Percentiles rank a stretch among this genome's conserved stretches.
Conservation (phyloP, 257 asterid species). For the Euphrasia confusa region DNA sequence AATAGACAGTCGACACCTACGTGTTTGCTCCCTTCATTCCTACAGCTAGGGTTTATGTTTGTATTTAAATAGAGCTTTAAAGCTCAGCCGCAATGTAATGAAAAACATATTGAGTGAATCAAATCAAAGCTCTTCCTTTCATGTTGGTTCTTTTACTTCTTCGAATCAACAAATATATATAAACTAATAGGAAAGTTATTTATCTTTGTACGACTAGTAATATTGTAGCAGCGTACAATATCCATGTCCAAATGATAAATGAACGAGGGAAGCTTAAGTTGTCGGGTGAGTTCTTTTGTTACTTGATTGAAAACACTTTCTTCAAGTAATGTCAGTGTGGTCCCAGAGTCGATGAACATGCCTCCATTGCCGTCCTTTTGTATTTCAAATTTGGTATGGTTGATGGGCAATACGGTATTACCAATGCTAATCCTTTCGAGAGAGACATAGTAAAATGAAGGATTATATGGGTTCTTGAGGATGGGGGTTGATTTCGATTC, state of each 20-base stretch:
- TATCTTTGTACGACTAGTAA: slow-evolving; percentile 22
- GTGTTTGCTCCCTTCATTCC: too few species aligned
- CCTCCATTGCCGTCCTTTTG: slow-evolving; percentile 42
- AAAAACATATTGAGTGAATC: too few species aligned
- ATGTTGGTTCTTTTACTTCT: too few species aligned
- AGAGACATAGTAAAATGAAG: slow-evolving; percentile 40
- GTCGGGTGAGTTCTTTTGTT: slow-evolving; percentile 25
- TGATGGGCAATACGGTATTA: slow-evolving; percentile 28
- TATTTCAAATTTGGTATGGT: slow-evolving; percentile 15
- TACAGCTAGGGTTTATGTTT: too few species aligned
- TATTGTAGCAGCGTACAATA: slow-evolving; percentile 28
- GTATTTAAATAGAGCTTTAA: too few species aligned
- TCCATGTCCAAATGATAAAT: slow-evolving; percentile 35
- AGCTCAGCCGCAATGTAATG: too few species aligned
- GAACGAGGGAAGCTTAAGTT: not conserved
- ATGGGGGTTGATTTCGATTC: slow-evolving; percentile 30
- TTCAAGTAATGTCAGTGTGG: slow-evolving; percentile 38
- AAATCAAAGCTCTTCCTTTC: too few species aligned
- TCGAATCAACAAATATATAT: too few species aligned
- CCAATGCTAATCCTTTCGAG: slow-evolving; percentile 50
- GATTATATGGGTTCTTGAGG: slow-evolving; percentile 24
- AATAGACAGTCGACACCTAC: too few species aligned
- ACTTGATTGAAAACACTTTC: slow-evolving; percentile 31
- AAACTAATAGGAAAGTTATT: slow-evolving; percentile 28
- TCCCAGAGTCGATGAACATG: slow-evolving; percentile 48